Base-by-base conservation (phyloP, 371 early-diverging fungal genomes). In the Apophysomyces variabilis region DNA sequence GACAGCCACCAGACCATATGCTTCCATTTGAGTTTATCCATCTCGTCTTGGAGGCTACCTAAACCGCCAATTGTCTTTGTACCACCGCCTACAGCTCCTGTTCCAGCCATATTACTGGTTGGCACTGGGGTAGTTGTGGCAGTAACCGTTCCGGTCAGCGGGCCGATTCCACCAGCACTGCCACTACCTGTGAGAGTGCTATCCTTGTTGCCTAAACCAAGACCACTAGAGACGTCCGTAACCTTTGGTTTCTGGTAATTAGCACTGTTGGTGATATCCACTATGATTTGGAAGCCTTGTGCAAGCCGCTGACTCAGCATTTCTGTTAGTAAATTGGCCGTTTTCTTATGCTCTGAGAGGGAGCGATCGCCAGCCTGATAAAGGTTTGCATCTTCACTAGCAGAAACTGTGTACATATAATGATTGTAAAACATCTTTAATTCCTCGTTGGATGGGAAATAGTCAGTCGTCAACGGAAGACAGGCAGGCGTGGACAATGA, bases 281-380 rank as follows among this genome's bases (percentile, higher is more conserved):
- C 87, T 64, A 96, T 90, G 32, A 97, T 83, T 77, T 97, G 97
- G 70, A 95, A 98, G 7, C 97, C 98, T 75, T 98, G 97, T 12
- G 94, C 88, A 45, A 98, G 75, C 32, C 99, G 85, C 72, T 96
- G 97, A 37, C 89, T 89, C 12, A 97, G 86, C 77, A 98, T 83
- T 76, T 96, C 96, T 16, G 87, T 85, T 58, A 97, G 77, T 44
- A 97, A 75, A 11, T 78, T 79, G 46, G 87, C 92, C 4, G 89
- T 87, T 64, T 79, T 85, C 62, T 85, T 74, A 39, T 76, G 75
- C 38, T 84, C 79, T 0, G 84, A 76, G 61, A 84, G 38, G 14
- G 63, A 69, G 56, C 77, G 61, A 68, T 82, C 82, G 7, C 85
- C 85, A 32, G 80, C 78, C 60, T 85, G 85, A 39, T 87, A 86